Evolutionary conservation across 352 stramenopile genomes (phyloP), one percentile per base, ranked within the genome.

Genomic region (Thalassiosira livingstoniorum): DNA sequence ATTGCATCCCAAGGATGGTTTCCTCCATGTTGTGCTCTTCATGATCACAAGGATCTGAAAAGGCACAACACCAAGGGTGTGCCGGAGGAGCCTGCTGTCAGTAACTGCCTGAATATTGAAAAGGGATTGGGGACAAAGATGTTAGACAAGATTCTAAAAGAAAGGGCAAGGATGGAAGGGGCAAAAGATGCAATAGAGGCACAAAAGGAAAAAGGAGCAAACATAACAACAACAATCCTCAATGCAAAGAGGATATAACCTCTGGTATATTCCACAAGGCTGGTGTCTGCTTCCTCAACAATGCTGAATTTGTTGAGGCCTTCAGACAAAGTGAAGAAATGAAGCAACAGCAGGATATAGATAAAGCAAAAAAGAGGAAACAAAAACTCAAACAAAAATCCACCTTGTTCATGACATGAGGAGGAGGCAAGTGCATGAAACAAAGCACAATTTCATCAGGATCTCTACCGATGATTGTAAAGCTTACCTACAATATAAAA

Each of bases 1-100:
- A 27, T 32, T 32, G 11, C 60, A 34, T 45, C 57, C 35, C 29
- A 37, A 42, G 60, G 71, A 66, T 79, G 71, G 60, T 62, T 35
- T 72, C 70, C 67, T 63, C 23, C 25, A 15, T 67, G 66, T 29
- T 25, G 25, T 18, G 39, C n/a, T 45, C 54, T 76, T 1, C 35
- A 60, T 25, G 54, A 76, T 15, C 55, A 76, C 35, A n/a, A 2
- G 15, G 18, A 11, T 7, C 27, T 63, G 0, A 18, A 62, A 34
- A 5, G 1, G 21, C 21, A 7, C 21, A 2, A 2, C n/a, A 62
- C 21, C 54, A 62, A 51, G 42, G 42, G 18, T 51, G 10, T 18
- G 10, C 18, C 42, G 18, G 10, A 10, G 10, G 42, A 18, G 10
- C 42, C 42, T 51, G 42, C 18, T 51, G 42, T 18, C 18, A 18